phyloP scores from a whole-genome alignment of 345 rosid species.

The Ailanthus altissimus region DNA sequence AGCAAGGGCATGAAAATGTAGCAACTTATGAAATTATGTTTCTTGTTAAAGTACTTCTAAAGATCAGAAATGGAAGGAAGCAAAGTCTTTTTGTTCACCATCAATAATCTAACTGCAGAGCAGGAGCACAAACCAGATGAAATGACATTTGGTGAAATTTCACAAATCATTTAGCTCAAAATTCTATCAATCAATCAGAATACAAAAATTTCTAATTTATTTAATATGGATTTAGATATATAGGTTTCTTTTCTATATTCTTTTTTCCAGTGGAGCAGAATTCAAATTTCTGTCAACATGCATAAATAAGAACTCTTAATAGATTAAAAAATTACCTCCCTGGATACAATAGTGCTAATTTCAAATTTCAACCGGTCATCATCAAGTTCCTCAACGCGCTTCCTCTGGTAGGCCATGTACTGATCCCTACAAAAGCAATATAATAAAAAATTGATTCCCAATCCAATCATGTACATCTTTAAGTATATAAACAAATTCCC shows the following conservation, averaged over 20 bases:
- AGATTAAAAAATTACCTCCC: slow-evolving; percentile 60
- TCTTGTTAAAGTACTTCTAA: neutral
- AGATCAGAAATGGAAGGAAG: neutral
- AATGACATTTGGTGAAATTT: neutral
- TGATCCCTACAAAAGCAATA: slow-evolving; percentile 52
- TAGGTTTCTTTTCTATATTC: no score
- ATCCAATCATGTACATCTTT: neutral
- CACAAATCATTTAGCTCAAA: neutral
- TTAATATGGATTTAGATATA: no score
- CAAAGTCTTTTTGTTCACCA: neutral
- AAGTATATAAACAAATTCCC: slow-evolving; percentile 16
- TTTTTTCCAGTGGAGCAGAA: no score
- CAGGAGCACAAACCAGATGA: neutral
- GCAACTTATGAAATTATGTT: neutral
- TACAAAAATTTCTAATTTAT: no score
- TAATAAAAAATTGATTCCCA: neutral
- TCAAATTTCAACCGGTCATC: slow-evolving; percentile 88
- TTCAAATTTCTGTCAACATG: neutral
- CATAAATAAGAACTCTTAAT: neutral
- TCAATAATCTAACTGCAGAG: neutral
- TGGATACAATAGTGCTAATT: slow-evolving; percentile 76
- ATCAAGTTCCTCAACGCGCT: slow-evolving; percentile 69
- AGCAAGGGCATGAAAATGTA: neutral
- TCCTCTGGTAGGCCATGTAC: slow-evolving; percentile 62
- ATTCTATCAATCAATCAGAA: no score